Base-by-base conservation (phyloP, 2,329 filamentous ascomycete genomes). In the Fusarium equiseti region DNA sequence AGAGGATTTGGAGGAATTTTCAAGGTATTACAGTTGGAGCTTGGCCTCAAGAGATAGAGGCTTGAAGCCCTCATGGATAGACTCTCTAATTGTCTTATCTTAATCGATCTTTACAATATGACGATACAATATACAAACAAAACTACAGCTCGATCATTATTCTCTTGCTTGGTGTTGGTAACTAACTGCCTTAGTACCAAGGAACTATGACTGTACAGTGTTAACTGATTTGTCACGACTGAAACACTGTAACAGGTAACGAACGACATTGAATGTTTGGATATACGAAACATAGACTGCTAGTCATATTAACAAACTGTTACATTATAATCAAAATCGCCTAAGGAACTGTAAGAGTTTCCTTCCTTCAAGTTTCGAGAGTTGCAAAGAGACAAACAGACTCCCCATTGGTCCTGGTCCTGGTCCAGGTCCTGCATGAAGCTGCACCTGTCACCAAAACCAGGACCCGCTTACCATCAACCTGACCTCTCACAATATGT, bases 391-490 rank as follows among this genome's bases (percentile, higher is more conserved):
- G 15, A 8, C 13, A 55, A 40, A 16, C 38, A 31, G 24, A 24
- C 20, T 18, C 22, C 22, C 46, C 38, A 46, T 61, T 64, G 59
- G 59, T 8, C 24, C 20, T 20, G 20, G 20, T 20, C 20, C 20
- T 20, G 20, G 20, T 20, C 20, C 20, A 20, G 59, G 59, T 8
- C 24, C 42, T 53, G n/a, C 18, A 24, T 49, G 20, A 38, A 53
- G 27, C 35, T 51, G 44, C 52, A 27, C 24, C 24, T 45, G 31
- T 38, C 20, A 26, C 31, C 44, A 48, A 50, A 43, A 35, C 20
- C 44, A 48, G 50, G 59, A 63, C 64, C 68, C 67, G 68, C 63
- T 66, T 49, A 52, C 50, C 24, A 42, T 63, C 27, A 72, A 57
- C 68, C 68, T 75, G 35, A 35, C 54, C 38, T 49, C 52, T 44